Conservation (phyloP, 495 filamentous ascomycete species). For the Viridothelium virens region DNA sequence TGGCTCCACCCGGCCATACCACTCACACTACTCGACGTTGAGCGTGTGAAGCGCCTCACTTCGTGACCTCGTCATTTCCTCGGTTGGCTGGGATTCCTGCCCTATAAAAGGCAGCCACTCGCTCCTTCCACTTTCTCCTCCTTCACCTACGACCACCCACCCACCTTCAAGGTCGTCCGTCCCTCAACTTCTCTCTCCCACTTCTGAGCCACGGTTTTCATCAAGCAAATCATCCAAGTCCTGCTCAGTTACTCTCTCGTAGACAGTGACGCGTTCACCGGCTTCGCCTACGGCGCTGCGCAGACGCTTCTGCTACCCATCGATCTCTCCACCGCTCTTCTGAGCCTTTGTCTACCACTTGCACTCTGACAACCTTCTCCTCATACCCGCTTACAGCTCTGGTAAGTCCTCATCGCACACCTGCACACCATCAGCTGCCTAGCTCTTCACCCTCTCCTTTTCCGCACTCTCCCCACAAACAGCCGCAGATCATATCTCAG, state of each 20-base stretch:
- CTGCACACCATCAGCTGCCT: background rate
- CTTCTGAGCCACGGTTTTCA: constrained; percentile 22
- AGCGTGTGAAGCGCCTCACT: too few relatives aligned
- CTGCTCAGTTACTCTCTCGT: background rate
- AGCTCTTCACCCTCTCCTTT: background rate
- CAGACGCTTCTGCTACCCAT: background rate
- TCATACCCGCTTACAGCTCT: background rate
- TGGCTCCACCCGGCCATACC: too few relatives aligned
- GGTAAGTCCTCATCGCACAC: too few relatives aligned
- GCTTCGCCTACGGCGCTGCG: background rate
- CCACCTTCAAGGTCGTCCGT: constrained; percentile 39
- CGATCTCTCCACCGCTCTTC: background rate
- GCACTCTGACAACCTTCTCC: background rate
- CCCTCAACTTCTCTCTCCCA: constrained; percentile 33
- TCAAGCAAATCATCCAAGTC: background rate
- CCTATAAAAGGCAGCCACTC: constrained; percentile 26
- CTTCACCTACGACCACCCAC: constrained; percentile 38
- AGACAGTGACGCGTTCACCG: background rate
- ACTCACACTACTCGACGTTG: too few relatives aligned
- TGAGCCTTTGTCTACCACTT: background rate
- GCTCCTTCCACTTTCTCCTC: constrained; percentile 40
- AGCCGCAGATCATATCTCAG: too few relatives aligned
- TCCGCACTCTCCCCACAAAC: too few relatives aligned
- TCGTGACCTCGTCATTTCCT: too few relatives aligned
- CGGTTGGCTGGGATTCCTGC: too few relatives aligned